A percentile compares a stretch with the other conserved stretches of the same genome.
phyloP scores from a whole-genome alignment of 1,139 yeast genomes.

The Arxiozyma slooffiae region DNA sequence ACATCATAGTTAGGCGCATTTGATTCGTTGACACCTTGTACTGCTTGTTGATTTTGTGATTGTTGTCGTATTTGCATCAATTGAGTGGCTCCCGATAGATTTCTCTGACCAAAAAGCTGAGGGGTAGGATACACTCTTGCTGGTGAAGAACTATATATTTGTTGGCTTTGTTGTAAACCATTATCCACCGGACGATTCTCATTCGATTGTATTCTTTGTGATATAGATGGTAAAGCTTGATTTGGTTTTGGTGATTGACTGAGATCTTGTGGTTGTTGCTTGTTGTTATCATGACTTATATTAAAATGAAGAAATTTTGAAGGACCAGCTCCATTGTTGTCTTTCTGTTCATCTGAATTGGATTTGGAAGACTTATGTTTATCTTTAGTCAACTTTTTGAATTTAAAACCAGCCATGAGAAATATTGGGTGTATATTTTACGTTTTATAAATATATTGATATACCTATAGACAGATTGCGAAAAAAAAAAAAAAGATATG shows the following conservation, averaged over 20 bases:
- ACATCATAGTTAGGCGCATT: background rate
- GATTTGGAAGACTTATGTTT: conserved; percentile 11
- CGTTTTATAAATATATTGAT: too few species aligned
- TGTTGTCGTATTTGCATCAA: conserved; percentile 20
- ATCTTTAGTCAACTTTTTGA: conserved; percentile 22
- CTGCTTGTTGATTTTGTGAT: background rate
- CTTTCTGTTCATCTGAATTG: conserved; percentile 5
- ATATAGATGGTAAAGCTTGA: conserved; percentile 1
- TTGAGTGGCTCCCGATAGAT: conserved; percentile 25
- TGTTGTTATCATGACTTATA: background rate
- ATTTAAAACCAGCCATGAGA: conserved; percentile 29
- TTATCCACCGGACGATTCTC: background rate
- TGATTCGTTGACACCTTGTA: background rate
- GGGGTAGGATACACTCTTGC: conserved; percentile 23
- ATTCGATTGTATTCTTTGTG: background rate
- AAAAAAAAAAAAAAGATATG: too few species aligned
- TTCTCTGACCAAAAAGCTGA: conserved; percentile 23
- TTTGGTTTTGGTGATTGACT: conserved; percentile 2
- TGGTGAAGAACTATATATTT: conserved; percentile 3
- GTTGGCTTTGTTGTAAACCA: conserved; percentile 4
- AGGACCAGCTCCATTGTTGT: conserved; percentile 5
- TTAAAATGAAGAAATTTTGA: conserved; percentile 9
- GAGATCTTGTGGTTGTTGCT: background rate
- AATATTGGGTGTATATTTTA: too few species aligned
- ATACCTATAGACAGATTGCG: background rate